Percentiles rank a stretch among this genome's conserved stretches.
phyloP scores from a whole-genome alignment of 345 rosid species.

The Eucalyptus shirleyi region DNA sequence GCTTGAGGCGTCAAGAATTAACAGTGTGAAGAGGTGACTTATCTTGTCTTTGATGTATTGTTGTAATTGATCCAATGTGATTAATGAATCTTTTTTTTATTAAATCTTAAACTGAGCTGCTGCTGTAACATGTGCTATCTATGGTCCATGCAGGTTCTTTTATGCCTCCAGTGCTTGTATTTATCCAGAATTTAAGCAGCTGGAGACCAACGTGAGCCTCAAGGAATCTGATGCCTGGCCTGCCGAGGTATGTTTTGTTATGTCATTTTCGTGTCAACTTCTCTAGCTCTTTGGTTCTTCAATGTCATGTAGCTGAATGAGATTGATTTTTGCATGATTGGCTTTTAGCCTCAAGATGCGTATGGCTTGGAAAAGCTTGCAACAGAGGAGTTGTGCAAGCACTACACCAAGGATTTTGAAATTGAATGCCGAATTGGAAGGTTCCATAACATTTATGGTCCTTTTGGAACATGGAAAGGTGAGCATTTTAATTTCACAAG shows the following conservation, averaged over 20 bases:
- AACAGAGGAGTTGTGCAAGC: constrained; percentile 95
- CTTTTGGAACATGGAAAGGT: constrained; percentile 99
- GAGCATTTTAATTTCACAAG: background rate
- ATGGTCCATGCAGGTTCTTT: constrained; percentile 50
- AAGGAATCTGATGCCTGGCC: constrained; percentile 99
- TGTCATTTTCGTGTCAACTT: background rate
- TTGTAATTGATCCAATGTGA: background rate
- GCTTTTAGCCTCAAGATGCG: constrained; percentile 96
- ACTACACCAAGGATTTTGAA: constrained; percentile 90
- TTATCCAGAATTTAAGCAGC: constrained; percentile 97
- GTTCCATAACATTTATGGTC: constrained; percentile 98
- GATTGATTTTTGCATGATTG: background rate
- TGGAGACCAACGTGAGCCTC: constrained; percentile 95
- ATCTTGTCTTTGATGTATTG: too few relatives aligned
- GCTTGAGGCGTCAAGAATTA: constrained; percentile 95
- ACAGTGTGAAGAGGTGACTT: constrained; percentile 70
- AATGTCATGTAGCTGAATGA: background rate
- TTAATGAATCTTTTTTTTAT: background rate
- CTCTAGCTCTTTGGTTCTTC: background rate
- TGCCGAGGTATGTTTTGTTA: constrained; percentile 70
- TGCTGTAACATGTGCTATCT: background rate
- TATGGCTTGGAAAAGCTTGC: constrained; percentile 99
- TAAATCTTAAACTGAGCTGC: background rate
- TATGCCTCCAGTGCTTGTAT: constrained; percentile 99
- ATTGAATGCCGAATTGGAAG: constrained; percentile 93